phyloP scores from a whole-genome alignment of 495 filamentous ascomycete species.

The Penicillium coffeae region DNA sequence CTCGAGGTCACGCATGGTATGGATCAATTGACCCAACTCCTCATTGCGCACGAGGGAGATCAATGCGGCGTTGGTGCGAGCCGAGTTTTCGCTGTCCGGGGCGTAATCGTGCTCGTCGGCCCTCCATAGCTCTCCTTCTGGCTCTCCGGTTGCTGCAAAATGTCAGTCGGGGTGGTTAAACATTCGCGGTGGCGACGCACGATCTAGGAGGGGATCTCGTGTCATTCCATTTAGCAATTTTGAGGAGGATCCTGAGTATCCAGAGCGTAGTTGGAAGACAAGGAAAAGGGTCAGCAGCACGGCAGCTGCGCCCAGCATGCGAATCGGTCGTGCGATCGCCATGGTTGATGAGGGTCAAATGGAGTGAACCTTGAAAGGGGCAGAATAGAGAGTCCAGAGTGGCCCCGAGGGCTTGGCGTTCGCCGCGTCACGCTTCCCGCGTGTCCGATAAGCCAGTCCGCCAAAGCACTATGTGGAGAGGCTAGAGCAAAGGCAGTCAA shows the following conservation, averaged over 20 bases:
- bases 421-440: slow-evolving; percentile 10
- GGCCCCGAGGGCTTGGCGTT: slow-evolving; percentile 29
- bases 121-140: slow-evolving; percentile 66
- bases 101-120: slow-evolving; percentile 67
- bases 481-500: too few relatives aligned
- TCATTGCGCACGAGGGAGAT: slow-evolving; percentile 88
- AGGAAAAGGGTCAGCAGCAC: slow-evolving; percentile 70
- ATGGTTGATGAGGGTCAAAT: slow-evolving; percentile 43
- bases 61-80: slow-evolving; percentile 88
- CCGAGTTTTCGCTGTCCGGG: slow-evolving; percentile 66
- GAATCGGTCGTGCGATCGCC: slow-evolving; percentile 78
- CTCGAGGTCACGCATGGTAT: slow-evolving; percentile 86
- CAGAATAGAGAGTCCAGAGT: slow-evolving; percentile 3
- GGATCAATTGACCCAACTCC: slow-evolving; percentile 77
- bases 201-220: slow-evolving; percentile 77
- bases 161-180: slow-evolving; percentile 1
- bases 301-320: slow-evolving; percentile 68
- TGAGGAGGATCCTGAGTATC: slow-evolving; percentile 25
- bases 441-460: too few relatives aligned
- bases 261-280: slow-evolving; percentile 62
- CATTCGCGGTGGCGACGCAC: slow-evolving; percentile 44
- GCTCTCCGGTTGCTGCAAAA: slow-evolving; percentile 70
- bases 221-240: slow-evolving; percentile 49
- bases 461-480: too few relatives aligned
- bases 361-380: slow-evolving; percentile 14